Evolutionary conservation across 2,329 filamentous ascomycete species (phyloP), one percentile per base, ranked within the genome.

Genomic region (Chaetoscypha palmicola): DNA sequence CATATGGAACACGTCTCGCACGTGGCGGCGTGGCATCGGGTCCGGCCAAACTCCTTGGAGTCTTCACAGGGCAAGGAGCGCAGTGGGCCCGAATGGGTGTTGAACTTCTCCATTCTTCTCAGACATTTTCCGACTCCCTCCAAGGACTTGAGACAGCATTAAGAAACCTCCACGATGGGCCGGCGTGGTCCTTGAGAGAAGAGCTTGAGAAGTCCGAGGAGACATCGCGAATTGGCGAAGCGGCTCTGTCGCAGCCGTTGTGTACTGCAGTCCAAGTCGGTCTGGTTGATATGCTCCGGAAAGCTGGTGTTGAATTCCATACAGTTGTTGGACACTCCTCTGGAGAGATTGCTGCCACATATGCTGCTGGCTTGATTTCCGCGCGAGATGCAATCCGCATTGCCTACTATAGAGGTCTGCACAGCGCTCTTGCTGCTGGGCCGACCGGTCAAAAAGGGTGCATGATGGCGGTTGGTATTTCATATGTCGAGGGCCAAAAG

Each of bases 271-370:
- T 76, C 2, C 72, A 76, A 51, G 57, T 76, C 11, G 43, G 63
- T 0, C 50, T 74, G 1, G 64, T 68, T 0, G 58, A 67, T 7
- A 58, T 74, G 2, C 57, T 75, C 1, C 23, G 62, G 14, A 62
- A 64, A 2, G 70, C 64, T 62, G 63, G 62, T 1, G 54, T 73
- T n/a, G 49, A 41, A 3, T 65, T 68, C 0, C 32, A 45, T 0
- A 61, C 57, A 2, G 66, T 69, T 0, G 58, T 64, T 1, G 68
- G 71, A 1, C 71, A 73, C 51, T 72, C 68, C 0, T 64, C 59
- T 20, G 71, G 71, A 5, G 71, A 74, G 45, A 71, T 73, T 20
- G 69, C 56, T 3, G 70, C 70, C 1, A 68, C 70, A 0, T 72
- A 67, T 41, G 61, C 67, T 0, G 55, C 64, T 1, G 62, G 62